Conservation (phyloP, 768 basidiomycete genomes). For the Zangia roseola region DNA sequence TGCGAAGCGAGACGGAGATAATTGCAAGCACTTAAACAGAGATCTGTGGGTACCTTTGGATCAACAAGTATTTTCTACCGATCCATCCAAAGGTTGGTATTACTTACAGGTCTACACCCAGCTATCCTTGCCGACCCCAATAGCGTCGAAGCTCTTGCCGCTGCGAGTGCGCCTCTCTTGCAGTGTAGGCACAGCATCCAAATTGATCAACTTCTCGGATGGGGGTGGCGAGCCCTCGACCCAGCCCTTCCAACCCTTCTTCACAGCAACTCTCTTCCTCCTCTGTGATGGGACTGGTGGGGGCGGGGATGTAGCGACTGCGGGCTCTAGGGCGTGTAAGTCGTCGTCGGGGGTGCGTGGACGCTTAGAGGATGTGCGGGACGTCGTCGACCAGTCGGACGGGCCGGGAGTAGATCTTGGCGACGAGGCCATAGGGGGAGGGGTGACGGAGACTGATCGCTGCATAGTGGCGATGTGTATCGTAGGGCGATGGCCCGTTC, state of each 20-base stretch:
- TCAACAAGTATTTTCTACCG: conserved; percentile 51
- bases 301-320: conserved; percentile 19
- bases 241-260: conserved; percentile 91
- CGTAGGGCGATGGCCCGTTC: conserved; percentile 44
- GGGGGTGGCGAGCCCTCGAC: conserved; percentile 83
- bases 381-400: conserved; percentile 69
- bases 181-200: conserved; percentile 68
- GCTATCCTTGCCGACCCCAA: conserved; percentile 71
- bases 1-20: neutral
- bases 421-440: conserved; percentile 64
- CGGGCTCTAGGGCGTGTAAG: conserved; percentile 35
- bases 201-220: conserved; percentile 77
- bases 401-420: conserved; percentile 75
- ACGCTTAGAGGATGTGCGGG: conserved; percentile 77
- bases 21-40: neutral
- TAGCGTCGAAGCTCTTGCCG: conserved; percentile 82
- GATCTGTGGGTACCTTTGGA: conserved; percentile 3
- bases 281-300: conserved; percentile 37
- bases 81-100: conserved; percentile 30
- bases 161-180: conserved; percentile 78
- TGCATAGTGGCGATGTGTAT: conserved; percentile 71
- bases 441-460: conserved; percentile 72
- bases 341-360: conserved; percentile 73
- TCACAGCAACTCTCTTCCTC: conserved; percentile 62
- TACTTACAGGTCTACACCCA: conserved; percentile 65